Percentiles rank a stretch among this genome's conserved stretches.
These are phyloP conservation scores for Postia placenta DNA, from an alignment of 768 basidiomycete genomes.

Conservation along the genomic window DNA sequence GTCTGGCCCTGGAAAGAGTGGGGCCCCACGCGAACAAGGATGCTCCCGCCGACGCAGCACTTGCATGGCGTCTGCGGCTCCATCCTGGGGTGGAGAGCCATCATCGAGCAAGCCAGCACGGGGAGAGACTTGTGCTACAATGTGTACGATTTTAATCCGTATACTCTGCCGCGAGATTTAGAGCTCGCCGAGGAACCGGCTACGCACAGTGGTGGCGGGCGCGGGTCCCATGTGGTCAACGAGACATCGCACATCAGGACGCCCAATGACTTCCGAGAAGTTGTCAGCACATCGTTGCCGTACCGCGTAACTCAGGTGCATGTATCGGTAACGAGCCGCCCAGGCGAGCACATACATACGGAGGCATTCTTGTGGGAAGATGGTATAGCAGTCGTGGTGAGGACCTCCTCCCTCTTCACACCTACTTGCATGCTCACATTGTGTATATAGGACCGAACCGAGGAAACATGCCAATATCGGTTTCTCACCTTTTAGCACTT, in stretches of 20 bases:
- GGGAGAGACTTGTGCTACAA: constrained; percentile 20
- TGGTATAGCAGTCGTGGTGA: not conserved
- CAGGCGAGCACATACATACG: not conserved
- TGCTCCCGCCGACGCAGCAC: constrained; percentile 24
- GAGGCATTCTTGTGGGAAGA: not conserved
- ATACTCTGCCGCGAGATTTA: constrained; percentile 27
- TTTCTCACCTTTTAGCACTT: not conserved
- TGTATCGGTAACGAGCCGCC: not conserved
- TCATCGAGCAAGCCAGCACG: constrained; percentile 19
- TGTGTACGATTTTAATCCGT: constrained; percentile 47
- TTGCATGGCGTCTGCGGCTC: constrained; percentile 43
- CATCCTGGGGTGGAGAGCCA: constrained; percentile 43
- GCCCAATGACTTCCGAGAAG: constrained; percentile 30
- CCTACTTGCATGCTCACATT: not conserved
- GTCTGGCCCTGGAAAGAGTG: not conserved
- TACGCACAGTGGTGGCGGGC: constrained; percentile 11
- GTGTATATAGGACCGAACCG: not conserved
- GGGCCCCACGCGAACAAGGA: constrained; percentile 30
- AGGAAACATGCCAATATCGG: not conserved
- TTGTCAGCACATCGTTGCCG: constrained; percentile 39
- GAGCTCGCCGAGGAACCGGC: constrained; percentile 1
- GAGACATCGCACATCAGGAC: constrained; percentile 15
- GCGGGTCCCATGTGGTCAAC: too few relatives aligned
- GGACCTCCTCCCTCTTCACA: not conserved
- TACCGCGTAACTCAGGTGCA: constrained; percentile 24